Evolutionary conservation across 2,329 filamentous ascomycete species (phyloP), one percentile per base, ranked within the genome.

Genomic region (Pseudogymnoascus sp.): DNA sequence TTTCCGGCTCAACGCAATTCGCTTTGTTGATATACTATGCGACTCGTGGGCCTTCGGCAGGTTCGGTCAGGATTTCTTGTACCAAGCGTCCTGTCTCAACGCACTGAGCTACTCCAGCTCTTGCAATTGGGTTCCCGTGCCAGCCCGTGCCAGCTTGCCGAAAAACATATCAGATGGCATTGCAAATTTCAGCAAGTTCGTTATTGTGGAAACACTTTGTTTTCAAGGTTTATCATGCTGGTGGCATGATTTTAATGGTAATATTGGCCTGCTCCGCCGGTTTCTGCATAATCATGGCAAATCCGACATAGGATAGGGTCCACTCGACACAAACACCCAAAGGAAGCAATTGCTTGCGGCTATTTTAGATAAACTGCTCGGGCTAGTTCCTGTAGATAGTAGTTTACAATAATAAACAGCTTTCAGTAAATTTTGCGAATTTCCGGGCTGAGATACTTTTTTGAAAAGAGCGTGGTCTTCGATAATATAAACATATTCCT

Each of bases 291-390:
- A 34, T 57, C 25, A 34, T 19, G 11, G 51, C 51, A 57, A 57
- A 57, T 31, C 51, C 51, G 51, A 57, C 51, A 57, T 57, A 57
- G 51, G 51, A 57, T 57, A 57, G 28, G 51, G 51, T 57, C 16
- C 28, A 31, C 23, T 25, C 23, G 23, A 25, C 23, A 25, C 23
- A 25, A 57, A 34, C 51, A 19, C 28, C 51, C 51, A 31, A 34
- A 34, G 51, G 31, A 57, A 57, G 51, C 51, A 57, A 34, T 57
- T 34, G 51, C 51, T 57, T 57, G 51, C n/a, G n/a, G 28, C 51
- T 57, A 34, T 34, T 31, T 7, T 28, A 34, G 11, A 19, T 34
- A 57, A 57, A 57, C 51, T 57, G 51, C 51, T 57, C n/a, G 51
- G 51, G 51, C 51, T 57, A 57, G 28, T 19, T 57, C 51, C 51